phyloP scores from a whole-genome alignment of 306 rosid genomes.

The Sophora flavescens region DNA sequence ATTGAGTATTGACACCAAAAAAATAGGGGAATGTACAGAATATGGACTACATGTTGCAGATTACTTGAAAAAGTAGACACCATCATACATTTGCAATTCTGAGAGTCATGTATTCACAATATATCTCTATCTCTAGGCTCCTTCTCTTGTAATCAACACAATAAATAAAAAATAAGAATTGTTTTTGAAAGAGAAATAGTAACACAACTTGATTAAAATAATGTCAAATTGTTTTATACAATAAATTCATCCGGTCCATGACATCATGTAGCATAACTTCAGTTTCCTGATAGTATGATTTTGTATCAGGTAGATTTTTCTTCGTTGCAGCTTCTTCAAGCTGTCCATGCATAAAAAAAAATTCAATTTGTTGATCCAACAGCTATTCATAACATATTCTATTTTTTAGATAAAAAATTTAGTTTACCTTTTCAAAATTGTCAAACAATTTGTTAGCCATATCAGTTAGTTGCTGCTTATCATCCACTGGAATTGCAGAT shows the following conservation, averaged over 20 bases:
- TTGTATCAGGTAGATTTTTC: slow-evolving; percentile 48
- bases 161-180: neutral
- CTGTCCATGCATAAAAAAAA: slow-evolving; percentile 52
- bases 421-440: slow-evolving; percentile 81
- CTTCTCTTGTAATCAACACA: slow-evolving; percentile 20
- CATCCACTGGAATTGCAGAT: slow-evolving; percentile 64
- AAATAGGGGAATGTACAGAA: neutral
- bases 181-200: slow-evolving; percentile 32
- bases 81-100: neutral
- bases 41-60: neutral
- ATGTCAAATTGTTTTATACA: slow-evolving; percentile 52
- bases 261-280: slow-evolving; percentile 78
- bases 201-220: slow-evolving; percentile 8
- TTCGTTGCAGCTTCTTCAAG: slow-evolving; percentile 80
- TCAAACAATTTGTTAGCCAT: slow-evolving; percentile 86
- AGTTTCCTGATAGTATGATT: slow-evolving; percentile 69
- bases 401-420: too few species aligned
- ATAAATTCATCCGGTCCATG: slow-evolving; percentile 72
- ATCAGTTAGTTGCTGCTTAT: slow-evolving; percentile 74
- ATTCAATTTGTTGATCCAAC: slow-evolving; percentile 9
- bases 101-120: neutral
- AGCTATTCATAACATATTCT: neutral
- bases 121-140: neutral
- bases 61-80: neutral
- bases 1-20: neutral